Base-by-base conservation (phyloP, 345 rosid species). In the Salix suchowensis region DNA sequence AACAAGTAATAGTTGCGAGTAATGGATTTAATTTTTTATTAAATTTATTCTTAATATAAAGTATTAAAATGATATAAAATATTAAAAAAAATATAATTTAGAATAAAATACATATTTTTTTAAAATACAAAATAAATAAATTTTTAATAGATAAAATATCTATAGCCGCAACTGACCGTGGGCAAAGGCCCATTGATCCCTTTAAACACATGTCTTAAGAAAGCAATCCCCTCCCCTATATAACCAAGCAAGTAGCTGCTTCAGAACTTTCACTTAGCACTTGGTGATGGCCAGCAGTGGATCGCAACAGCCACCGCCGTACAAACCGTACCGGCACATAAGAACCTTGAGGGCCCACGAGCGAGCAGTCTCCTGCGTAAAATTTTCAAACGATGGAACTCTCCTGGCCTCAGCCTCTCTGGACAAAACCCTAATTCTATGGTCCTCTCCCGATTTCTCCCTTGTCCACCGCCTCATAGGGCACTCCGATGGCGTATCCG, bases 401-500 rank as follows among this genome's bases (percentile, higher is more conserved):
- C 94, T 94, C 36, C 85, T 96, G 10, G 98, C 99, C 26, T 91
- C 98, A 12, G 94, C 95, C 42, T 96, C 95, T 76, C 88, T 92
- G 14, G 99, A 96, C 71, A 91, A 87, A 80, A 90, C 97, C 66
- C 85, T 93, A 80, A 89, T 93, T 42, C 79, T 96, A 28, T 92
- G 97, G 97, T 92, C 96, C 9, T 80, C 90, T 1, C 76, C 94
- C 19, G 69, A 82, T 68, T 71, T 90, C 82, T 70, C 94, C 64
- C 86, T 87, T 9, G 71, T 92, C 82, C 88, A 88, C 79, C 92
- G 88, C 52, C 88, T 90, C 54, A 82, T 83, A 46, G 98, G 98
- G 67, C 98, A 93, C 88, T 81, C 92, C 37, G 89, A 80, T 5
- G 97, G 99, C 44, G 74, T 93, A 70, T 90, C 91, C 7, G 98